Conservation (phyloP, 2,329 filamentous ascomycete species). For the Graphilbum sp. region DNA sequence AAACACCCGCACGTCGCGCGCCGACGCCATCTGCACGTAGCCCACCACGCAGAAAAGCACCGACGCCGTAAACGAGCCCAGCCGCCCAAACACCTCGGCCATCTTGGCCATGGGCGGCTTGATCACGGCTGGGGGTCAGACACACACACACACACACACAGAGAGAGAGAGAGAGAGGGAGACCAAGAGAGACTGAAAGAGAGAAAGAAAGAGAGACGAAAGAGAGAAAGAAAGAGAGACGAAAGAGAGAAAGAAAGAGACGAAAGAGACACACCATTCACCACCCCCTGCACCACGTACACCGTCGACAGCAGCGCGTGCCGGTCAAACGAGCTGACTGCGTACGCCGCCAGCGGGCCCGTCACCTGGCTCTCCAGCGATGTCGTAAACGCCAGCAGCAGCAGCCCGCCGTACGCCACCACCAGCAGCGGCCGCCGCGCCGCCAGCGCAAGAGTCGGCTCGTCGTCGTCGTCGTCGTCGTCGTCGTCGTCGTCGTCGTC, state of each 20-base stretch:
- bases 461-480: background rate
- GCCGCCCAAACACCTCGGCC: constrained; percentile 44
- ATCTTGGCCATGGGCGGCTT: constrained; percentile 46
- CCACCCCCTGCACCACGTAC: constrained; percentile 45
- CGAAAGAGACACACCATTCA: constrained; percentile 30
- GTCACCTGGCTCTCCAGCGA: constrained; percentile 52
- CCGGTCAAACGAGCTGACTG: constrained; percentile 44
- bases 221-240: background rate
- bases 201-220: background rate
- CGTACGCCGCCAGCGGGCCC: constrained; percentile 41
- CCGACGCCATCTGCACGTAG: constrained; percentile 39
- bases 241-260: background rate
- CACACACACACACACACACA: background rate
- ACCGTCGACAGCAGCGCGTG: constrained; percentile 51
- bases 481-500: background rate
- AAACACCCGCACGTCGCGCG: constrained; percentile 33
- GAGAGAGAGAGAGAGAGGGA: background rate
- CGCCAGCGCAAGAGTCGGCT: background rate
- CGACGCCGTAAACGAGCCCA: constrained; percentile 38
- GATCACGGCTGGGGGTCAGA: constrained; percentile 27
- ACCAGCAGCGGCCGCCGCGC: constrained; percentile 4
- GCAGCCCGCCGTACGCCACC: constrained; percentile 16
- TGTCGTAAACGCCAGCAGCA: constrained; percentile 47
- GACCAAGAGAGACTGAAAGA: background rate
- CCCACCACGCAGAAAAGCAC: constrained; percentile 38